Percentiles rank a stretch among this genome's conserved stretches.
phyloP scores from a whole-genome alignment of 768 basidiomycete genomes.

The Tulasnella sp. region DNA sequence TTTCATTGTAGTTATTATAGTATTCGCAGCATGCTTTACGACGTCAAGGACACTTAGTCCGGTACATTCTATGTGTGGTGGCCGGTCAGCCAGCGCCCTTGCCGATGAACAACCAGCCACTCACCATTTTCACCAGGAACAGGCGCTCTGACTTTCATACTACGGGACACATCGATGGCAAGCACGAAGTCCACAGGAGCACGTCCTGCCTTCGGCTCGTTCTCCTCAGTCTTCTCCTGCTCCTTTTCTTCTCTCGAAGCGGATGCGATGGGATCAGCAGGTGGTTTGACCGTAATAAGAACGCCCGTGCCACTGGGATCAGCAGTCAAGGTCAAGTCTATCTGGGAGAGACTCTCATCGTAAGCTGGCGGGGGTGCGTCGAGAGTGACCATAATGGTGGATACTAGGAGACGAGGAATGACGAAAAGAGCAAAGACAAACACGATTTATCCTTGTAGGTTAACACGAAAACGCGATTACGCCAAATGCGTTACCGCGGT shows the following conservation, averaged over 20 bases:
- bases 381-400: not conserved
- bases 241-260: not conserved
- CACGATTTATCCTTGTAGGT: too few relatives aligned
- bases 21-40: conserved; percentile 36
- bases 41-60: conserved; percentile 2
- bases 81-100: not conserved
- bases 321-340: not conserved
- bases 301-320: conserved; percentile 2
- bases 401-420: not conserved
- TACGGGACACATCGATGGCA: conserved; percentile 34
- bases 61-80: too few relatives aligned
- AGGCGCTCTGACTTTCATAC: conserved; percentile 30
- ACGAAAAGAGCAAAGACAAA: too few relatives aligned
- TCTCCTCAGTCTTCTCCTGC: too few relatives aligned
- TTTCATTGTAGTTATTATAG: conserved; percentile 34
- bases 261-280: not conserved
- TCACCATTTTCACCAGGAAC: conserved; percentile 34
- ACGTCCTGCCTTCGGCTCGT: conserved; percentile 8
- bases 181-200: conserved; percentile 37
- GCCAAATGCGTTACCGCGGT: too few relatives aligned
- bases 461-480: too few relatives aligned
- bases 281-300: conserved; percentile 24
- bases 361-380: not conserved
- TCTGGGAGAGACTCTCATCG: not conserved
- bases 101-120: not conserved